Conservation (phyloP, 2,329 filamentous ascomycete species). For the Diaporthe citriasiana region DNA sequence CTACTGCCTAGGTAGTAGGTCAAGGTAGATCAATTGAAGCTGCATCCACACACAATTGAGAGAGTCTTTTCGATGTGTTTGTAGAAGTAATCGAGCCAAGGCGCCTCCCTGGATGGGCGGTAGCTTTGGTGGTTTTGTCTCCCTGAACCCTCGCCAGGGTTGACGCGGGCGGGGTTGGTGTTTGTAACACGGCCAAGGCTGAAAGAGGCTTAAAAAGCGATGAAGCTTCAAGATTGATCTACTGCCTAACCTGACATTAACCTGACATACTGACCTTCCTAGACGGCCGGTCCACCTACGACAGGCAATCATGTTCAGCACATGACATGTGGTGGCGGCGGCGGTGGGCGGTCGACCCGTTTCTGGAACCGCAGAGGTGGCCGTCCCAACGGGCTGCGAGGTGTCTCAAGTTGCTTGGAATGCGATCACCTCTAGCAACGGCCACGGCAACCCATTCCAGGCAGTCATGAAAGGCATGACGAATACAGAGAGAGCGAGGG, state of each 20-base stretch:
- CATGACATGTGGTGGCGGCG: neutral
- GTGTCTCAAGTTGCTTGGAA: constrained; percentile 37
- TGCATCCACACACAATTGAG: constrained; percentile 5
- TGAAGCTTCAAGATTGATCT: neutral
- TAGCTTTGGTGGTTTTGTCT: neutral
- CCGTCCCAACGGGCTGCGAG: constrained; percentile 8
- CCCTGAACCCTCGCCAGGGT: neutral
- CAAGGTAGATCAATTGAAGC: constrained; percentile 33
- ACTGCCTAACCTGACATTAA: constrained; percentile 18
- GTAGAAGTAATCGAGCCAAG: neutral
- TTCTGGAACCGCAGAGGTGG: constrained; percentile 18
- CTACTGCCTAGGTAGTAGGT: constrained; percentile 20
- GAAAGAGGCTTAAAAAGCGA: neutral
- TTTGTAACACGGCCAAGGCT: constrained; percentile 6
- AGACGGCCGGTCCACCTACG: neutral
- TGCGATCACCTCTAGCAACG: constrained; percentile 38
- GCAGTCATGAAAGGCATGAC: constrained; percentile 11
- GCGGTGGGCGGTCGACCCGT: neutral
- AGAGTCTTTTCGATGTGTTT: neutral
- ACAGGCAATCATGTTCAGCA: neutral
- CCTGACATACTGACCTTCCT: neutral
- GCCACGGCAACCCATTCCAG: constrained; percentile 39
- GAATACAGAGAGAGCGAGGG: neutral
- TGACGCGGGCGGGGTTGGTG: neutral
- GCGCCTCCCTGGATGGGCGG: neutral